phyloP scores from a whole-genome alignment of 2,329 filamentous ascomycete species.

The Monilinia laxa region DNA sequence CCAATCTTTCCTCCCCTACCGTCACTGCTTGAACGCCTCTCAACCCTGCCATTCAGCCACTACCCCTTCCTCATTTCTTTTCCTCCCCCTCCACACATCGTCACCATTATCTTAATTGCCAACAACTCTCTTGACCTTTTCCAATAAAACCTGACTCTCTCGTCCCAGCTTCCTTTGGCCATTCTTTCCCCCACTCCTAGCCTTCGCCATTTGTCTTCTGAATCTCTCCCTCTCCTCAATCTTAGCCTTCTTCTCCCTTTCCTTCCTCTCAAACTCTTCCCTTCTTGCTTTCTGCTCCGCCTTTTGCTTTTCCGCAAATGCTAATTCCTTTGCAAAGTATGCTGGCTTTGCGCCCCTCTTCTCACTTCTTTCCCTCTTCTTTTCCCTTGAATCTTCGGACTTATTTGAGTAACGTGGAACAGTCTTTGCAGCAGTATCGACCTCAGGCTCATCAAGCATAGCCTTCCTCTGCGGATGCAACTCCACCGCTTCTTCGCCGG shows the following conservation, averaged over 20 bases:
- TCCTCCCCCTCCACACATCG: background rate
- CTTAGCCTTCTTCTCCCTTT: conserved; percentile 54
- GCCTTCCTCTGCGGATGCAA: conserved; percentile 61
- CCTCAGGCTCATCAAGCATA: conserved; percentile 51
- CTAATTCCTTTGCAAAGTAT: conserved; percentile 43
- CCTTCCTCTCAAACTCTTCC: conserved; percentile 51
- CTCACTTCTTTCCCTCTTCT: conserved; percentile 17
- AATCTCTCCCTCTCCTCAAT: conserved; percentile 57
- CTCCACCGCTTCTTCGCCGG: conserved; percentile 42
- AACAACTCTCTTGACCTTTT: conserved; percentile 56
- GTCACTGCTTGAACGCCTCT: too few relatives aligned
- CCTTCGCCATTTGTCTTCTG: conserved; percentile 49
- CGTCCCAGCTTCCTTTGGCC: conserved; percentile 68
- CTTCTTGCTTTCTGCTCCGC: conserved; percentile 55
- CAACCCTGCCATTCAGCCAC: background rate
- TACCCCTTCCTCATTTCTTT: background rate
- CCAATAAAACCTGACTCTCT: conserved; percentile 65
- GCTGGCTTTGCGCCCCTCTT: conserved; percentile 37
- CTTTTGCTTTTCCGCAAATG: conserved; percentile 48
- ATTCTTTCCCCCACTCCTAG: conserved; percentile 56
- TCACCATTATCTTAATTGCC: conserved; percentile 30
- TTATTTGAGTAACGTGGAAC: conserved; percentile 12
- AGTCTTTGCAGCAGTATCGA: conserved; percentile 24
- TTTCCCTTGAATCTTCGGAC: background rate
- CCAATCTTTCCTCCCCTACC: background rate